Conservation (phyloP, 163 green algal species). For the Volvox carteri region DNA sequence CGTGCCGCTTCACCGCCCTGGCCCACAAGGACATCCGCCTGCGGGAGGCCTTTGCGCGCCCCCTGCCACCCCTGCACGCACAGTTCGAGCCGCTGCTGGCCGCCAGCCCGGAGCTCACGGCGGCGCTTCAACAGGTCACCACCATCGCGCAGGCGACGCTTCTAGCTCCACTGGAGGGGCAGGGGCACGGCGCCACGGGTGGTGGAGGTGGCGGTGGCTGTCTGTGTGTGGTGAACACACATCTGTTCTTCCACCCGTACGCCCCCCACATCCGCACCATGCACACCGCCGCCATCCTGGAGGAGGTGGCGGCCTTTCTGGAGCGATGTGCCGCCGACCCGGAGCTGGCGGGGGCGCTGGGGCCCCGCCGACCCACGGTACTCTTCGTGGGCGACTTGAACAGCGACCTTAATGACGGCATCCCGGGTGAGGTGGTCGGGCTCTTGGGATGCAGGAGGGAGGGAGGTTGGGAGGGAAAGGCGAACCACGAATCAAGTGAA, state of each 20-base stretch:
- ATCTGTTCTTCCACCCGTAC: conserved; percentile 94
- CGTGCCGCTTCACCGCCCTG: conserved; percentile 72
- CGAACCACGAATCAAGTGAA: no score
- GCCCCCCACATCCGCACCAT: conserved; percentile 93
- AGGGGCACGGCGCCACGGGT: neutral
- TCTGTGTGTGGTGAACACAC: conserved; percentile 90
- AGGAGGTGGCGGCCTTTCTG: conserved; percentile 72
- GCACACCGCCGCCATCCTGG: conserved; percentile 84
- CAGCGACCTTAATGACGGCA: conserved; percentile 90
- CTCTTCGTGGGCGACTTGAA: conserved; percentile 94
- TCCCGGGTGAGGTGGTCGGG: conserved; percentile 76
- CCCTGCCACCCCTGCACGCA: conserved; percentile 62
- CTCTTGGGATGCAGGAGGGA: no score
- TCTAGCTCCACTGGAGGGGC: conserved; percentile 42
- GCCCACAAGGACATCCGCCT: conserved; percentile 71
- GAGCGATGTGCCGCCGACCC: conserved; percentile 43
- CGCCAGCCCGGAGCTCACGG: conserved; percentile 71
- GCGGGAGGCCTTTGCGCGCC: conserved; percentile 69
- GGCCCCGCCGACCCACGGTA: conserved; percentile 22
- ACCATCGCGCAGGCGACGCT: conserved; percentile 80
- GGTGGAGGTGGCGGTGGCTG: conserved; percentile 25
- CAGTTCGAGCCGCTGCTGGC: conserved; percentile 77
- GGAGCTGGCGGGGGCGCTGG: neutral
- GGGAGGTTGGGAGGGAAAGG: no score
- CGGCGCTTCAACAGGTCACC: conserved; percentile 85